These are phyloP conservation scores for Naganishia cerealis DNA, from an alignment of 1,284 basidiomycete genomes.

Conservation along the genomic window DNA sequence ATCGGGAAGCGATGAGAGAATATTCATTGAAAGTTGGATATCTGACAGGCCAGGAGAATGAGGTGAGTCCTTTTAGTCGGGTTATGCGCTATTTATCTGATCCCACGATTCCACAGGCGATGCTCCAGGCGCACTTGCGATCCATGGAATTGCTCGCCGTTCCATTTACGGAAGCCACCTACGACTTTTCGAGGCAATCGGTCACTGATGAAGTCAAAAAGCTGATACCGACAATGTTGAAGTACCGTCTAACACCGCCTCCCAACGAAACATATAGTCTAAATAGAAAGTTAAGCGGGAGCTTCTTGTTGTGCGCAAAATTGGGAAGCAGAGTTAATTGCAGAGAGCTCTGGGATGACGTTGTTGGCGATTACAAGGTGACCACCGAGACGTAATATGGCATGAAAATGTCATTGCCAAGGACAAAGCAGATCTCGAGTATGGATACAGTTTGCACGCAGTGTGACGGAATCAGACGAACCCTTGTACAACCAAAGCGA, in stretches of 20 bases:
- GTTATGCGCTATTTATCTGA: not conserved
- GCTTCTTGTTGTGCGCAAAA: slow-evolving; percentile 85
- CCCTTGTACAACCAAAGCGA: slow-evolving; percentile 11
- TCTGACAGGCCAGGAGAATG: slow-evolving; percentile 81
- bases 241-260: slow-evolving; percentile 84
- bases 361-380: slow-evolving; percentile 46
- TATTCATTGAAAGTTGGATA: slow-evolving; percentile 83
- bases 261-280: slow-evolving; percentile 92
- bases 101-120: slow-evolving; percentile 59
- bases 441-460: slow-evolving; percentile 14
- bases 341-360: slow-evolving; percentile 69
- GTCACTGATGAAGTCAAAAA: slow-evolving; percentile 55
- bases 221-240: slow-evolving; percentile 87
- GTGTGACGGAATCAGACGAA: slow-evolving; percentile 3
- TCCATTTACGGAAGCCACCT: slow-evolving; percentile 48
- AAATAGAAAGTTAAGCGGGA: slow-evolving; percentile 90
- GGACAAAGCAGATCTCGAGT: not conserved
- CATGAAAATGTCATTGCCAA: not conserved
- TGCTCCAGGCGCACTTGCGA: slow-evolving; percentile 83
- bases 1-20: slow-evolving; percentile 68
- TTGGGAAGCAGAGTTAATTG: slow-evolving; percentile 76
- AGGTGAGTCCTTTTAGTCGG: slow-evolving; percentile 57
- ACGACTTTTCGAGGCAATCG: slow-evolving; percentile 51
- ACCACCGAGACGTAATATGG: slow-evolving; percentile 1
- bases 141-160: slow-evolving; percentile 68